Base-by-base conservation (phyloP, 768 basidiomycete species). In the Hysterangium stoloniferum region DNA sequence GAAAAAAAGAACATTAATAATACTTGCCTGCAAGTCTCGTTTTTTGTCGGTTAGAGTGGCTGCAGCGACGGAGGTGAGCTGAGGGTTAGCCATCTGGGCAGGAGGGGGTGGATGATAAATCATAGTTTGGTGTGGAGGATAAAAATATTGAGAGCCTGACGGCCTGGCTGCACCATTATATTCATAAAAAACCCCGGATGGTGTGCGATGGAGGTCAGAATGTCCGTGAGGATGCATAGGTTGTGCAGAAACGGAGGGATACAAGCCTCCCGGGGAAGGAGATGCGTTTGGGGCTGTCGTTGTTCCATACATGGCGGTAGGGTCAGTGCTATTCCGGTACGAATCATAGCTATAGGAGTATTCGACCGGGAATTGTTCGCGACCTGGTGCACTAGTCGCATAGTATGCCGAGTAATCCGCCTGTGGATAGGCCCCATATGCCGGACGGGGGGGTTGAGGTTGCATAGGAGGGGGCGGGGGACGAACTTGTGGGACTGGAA, bases 341-440 rank as follows among this genome's bases (percentile, higher is more conserved):
- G 71, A 72, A 61, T 67, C 66, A 54, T 66, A 68, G 13, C 56
- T 43, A 47, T 81, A 80, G 35, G 72, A 68, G 65, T 76, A 81
- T 47, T 82, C 80, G 53, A 68, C 62, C 56, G 49, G 31, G 25
- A 51, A 51, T 22, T 40, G 41, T 75, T 80, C 77, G 53, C 72
- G 72, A 53, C 65, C 66, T 34, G 76, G 66, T 28, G 73, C 71
- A 35, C 71, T 73, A 41, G 68, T 62, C 24, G 49, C 38, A 64
- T 82, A 83, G 61, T 82, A 84, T 7, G 71, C 67, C 22, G 75
- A 68, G 61, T 79, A 86, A 37, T 85, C 84, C 19, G 73, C 64
- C 56, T 71, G 75, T 22, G 72, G 70, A 58, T 76, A 83, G 35
- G 67, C 62, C 38, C 68, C 68, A 60, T 76, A 85, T 1, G 71